These are phyloP conservation scores for Rhynchospora tenuis DNA, from an alignment of 176 grass and related monocot species.

Conservation along the genomic window DNA sequence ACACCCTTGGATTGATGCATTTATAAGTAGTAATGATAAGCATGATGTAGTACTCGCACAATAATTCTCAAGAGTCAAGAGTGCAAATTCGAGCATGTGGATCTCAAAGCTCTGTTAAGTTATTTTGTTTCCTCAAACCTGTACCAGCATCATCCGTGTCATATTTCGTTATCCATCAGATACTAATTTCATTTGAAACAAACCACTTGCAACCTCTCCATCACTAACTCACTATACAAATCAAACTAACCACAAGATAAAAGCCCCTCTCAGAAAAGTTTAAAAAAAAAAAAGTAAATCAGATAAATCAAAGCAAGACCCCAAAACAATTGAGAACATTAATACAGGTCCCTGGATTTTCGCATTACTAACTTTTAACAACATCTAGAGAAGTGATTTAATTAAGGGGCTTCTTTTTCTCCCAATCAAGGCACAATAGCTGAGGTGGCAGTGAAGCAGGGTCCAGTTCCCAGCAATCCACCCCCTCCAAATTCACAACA, in stretches of 20 bases:
- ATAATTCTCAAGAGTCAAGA: not conserved
- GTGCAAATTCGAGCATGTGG: no score
- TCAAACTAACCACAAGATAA: no score
- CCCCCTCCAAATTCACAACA: conserved; percentile 27
- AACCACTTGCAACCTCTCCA: not conserved
- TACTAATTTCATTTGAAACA: not conserved
- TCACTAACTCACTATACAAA: no score
- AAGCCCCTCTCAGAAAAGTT: no score
- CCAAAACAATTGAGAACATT: not conserved
- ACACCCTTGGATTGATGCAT: no score
- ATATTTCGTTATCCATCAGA: not conserved
- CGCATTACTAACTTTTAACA: not conserved
- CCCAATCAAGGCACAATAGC: conserved; percentile 25
- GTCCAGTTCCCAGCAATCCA: conserved; percentile 87
- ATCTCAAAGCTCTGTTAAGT: no score
- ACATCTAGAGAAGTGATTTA: not conserved
- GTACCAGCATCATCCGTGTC: not conserved
- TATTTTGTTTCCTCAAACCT: not conserved
- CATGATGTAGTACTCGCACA: no score
- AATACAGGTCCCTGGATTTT: not conserved
- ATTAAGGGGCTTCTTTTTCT: not conserved
- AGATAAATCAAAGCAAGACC: no score
- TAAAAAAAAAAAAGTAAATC: no score
- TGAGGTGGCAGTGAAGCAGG: conserved; percentile 71
- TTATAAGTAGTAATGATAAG: no score